Evolutionary conservation across 768 basidiomycete genomes (phyloP), one percentile per base, ranked within the genome.

Genomic region (Imleria badia): DNA sequence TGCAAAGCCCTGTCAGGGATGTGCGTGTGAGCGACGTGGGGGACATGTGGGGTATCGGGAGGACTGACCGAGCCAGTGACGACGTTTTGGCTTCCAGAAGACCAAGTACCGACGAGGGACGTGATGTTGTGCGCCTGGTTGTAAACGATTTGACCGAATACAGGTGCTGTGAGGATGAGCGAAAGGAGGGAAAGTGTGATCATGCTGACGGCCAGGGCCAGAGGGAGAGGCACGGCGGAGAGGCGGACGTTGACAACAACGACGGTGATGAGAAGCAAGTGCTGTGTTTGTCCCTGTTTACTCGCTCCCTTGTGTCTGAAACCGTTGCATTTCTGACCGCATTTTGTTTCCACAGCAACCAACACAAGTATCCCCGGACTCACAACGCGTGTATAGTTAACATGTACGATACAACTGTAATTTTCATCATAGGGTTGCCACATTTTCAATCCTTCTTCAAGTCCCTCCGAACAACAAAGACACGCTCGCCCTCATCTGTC

Each of bases 71-170:
- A 13, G 29, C 96, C 96, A 8, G 96, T 96, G 19, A 78, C 19
- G 29, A 98, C 94, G 30, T 79, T 76, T 61, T 80, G 78, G 63
- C 82, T 85, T 19, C 92, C 92, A 35, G 91, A 86, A 45, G 80
- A 80, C 96, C 96, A 98, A 12, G 94, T 94, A 0, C 96, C 96
- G 30, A 65, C 58, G 47, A 98, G 74, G 51, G 73, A 45, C 1
- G 92, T 92, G 4, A 81, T 76, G 68, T 95, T 95, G 69, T 87
- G 85, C 1, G 50, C 63, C 1, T 64, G 0, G 64, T 81, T 68
- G 64, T 73, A 83, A 0, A 59, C 52, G 54, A 81, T 80, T 42
- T 77, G 76, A 20, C 61, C 67, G 35, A 72, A 47, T 31, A 64
- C 72, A 55, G 69, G 61, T 10, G 69, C 31, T 11, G 69, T 68